Evolutionary conservation across 306 rosid species (phyloP), one percentile per base, ranked within the genome.

Genomic region (Quercus ilex): DNA sequence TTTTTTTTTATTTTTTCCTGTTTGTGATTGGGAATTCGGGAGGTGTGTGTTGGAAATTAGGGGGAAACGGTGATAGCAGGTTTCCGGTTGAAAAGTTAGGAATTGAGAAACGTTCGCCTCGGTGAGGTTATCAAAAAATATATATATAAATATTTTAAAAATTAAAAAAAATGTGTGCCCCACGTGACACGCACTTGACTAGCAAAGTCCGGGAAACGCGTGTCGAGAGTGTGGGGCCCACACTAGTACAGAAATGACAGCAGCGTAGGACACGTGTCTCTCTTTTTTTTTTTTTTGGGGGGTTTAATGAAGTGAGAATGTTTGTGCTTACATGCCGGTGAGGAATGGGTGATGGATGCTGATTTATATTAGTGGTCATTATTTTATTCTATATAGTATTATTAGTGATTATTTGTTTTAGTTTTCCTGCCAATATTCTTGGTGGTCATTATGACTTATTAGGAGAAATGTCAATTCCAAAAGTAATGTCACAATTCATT

Each of bases 181-280:
- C 94, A 88, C 90, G 90, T 88, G 89, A 90, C 86, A 86, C 89
- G 88, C 90, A 84, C 85, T 85, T 74, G 94, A 84, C 77, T 23
- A 73, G 83, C 82, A 31, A 82, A 79, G 73, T 72, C 57, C 78
- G 79, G 78, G 79, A 43, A 84, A 90, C 94, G 91, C 92, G 97
- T 87, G 93, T 91, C 89, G 33, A 49, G 19, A 6, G 0, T 2
- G 87, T 77, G 88, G 97, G 94, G 89, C 53, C 93, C 91, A 80
- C 85, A 20, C 15, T 46, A 23, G 58, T 70, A 19, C 73, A 77
- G 43, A 74, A n/a, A 53, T 31, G 83, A 65, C 88, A 85, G 82
- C 86, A 74, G 3, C 70, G 26, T 55, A n/a, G 9, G 84, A 85
- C 94, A 90, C 87, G 87, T 90, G 88, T 90, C 83, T 35, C 23